Base-by-base conservation (phyloP, 441 rosid species). In the Erodium chrysanthum region DNA sequence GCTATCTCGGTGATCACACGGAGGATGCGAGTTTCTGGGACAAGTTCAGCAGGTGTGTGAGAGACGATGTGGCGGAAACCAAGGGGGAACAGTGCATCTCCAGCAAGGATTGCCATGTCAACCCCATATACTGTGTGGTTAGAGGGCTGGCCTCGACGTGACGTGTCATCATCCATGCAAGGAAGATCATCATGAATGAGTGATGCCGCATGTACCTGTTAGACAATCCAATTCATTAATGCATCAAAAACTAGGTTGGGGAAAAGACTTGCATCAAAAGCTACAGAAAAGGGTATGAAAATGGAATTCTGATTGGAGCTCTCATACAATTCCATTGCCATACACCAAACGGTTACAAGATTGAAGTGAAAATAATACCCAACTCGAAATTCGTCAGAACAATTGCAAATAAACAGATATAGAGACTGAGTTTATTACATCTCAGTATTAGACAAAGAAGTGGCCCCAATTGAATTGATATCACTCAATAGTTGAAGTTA, bases 41-140 rank as follows among this genome's bases (percentile, higher is more conserved):
- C 96, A 20, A 90, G 87, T 3, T 83, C 76, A 0, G 85, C 42
- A 14, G 90, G 94, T 0, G 98, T 90, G 70, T 84, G 77, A 37
- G 81, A 80, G 70, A 88, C 94, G 37, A 90, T 92, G 84, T 90
- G 98, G 44, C 75, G 85, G 81, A 87, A 90, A 20, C 87, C 97
- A 17, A 88, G 98, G 0, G 98, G 97, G 77, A 93, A 90, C 66
- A 93, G 92, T 0, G 95, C 95, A 74, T 93, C 97, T 15, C 98
- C 96, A 1, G 98, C 96, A 46, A 93, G 95, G 76, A 93, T 83
- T 23, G 97, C 98, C 83, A 85, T 88, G 84, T 81, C 96, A 27
- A 78, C 82, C 2, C 96, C 96, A 69, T 76, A 89, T 7, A 83
- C 70, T 9, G 71, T 82, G 77, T 90, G 98, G 83, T 90, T 93